Base-by-base conservation (phyloP, 129 eudicot genomes). In the Flaveria trinervia region DNA sequence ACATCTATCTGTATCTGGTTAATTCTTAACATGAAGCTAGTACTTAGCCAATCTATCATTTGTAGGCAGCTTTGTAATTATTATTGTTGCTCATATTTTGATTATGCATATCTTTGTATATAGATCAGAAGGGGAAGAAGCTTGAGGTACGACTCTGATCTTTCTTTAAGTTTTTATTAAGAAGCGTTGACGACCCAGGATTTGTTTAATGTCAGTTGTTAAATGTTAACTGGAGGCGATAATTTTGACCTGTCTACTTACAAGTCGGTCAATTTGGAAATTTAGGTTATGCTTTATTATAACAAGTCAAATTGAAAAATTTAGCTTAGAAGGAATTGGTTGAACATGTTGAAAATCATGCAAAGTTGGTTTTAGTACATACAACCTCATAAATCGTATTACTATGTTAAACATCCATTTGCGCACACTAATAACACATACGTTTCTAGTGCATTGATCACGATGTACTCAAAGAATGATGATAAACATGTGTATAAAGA, bases 391-490 rank as follows among this genome's bases (percentile, higher is more conserved):
- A 18, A 55, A 55, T 17, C 26, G 26, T 55, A 18, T 55, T 55
- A 51, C 18, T 59, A 72, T 3, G 97, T 90, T 13, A 57, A 55
- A 79, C 92, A 89, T 92, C 22, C 96, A 92, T 44, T 84, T 69
- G 30, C 73, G 74, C 52, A 84, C 83, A 4, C 0, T 84, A 39
- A 92, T 84, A 82, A 79, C 72, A 83, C 82, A 5, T 89, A 74
- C 49, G 95, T 91, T 0, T 87, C 86, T 26, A 91, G 89, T 69
- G 92, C 89, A 16, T 87, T 91, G 43, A 72, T 91, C 6, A 65
- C 87, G 9, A 86, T 91, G 95, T 87, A 91, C 68, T 83, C 81
- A 59, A 88, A 81, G 61, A 82, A 62, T 70, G 71, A 68, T n/a
- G 25, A 50, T 51, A 30, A 71, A 28, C 9, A 20, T 48, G 11